Evolutionary conservation across 2,329 filamentous ascomycete genomes (phyloP), one percentile per base, ranked within the genome.

Genomic region (Ceratocystiopsis brevicomis): DNA sequence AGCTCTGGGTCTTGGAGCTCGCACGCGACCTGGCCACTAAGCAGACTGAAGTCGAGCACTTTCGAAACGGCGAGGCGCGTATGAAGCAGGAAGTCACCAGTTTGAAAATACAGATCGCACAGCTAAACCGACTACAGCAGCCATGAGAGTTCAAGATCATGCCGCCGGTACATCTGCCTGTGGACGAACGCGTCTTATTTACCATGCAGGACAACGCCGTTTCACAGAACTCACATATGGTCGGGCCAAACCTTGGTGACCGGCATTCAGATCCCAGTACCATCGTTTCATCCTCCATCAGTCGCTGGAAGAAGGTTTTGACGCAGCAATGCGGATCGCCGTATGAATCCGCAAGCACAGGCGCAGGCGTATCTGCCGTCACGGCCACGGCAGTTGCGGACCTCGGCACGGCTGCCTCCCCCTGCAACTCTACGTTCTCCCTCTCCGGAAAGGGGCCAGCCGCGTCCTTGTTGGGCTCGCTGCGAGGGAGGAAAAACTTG

Each of bases 1-100:
- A 77, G 49, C 63, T 78, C 8, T 79, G 75, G 75, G 59, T 66
- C 6, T 54, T 79, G 34, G 73, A 78, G 53, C 59, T 79, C 36
- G 75, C 75, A 0, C 63, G 75, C n/a, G 64, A 67, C 30, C 62
- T 78, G 2, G 71, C 71, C 6, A 60, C 67, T 44, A 73, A 69
- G 49, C 65, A 73, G 47, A 71, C 71, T 44, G 68, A 74, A 44
- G 57, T 66, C 4, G 65, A 71, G 38, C 65, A 62, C 41, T 57
- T 74, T 47, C 67, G 51, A n/a, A 62, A 69, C 33, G 51, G 63
- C 12, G 69, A 71, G 44, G 63, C 67, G 45, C 57, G 59, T 12
- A 58, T 73, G 38, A 64, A 64, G 47, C 74, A 78, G 52, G 72
- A 78, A 51, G 69, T 67, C 36, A 55, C 64, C 16, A 71, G 70